Conservation (phyloP, 257 asterid species). For the Cinchona pubescens region DNA sequence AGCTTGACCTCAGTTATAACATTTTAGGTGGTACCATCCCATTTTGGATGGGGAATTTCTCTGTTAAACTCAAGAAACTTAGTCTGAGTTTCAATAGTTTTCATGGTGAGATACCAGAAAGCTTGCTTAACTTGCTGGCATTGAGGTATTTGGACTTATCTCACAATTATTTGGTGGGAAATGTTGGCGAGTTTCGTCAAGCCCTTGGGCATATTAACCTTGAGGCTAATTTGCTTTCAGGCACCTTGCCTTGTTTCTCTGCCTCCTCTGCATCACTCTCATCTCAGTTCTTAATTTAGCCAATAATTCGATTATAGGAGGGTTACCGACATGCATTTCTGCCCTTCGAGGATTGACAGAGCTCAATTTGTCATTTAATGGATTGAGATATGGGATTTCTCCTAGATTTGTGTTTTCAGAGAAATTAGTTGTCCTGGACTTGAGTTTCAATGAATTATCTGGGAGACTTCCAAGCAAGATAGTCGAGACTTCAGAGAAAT, state of each 20-base stretch:
- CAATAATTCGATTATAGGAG: conserved; percentile 70
- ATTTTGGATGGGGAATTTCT: conserved; percentile 66
- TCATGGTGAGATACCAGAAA: conserved; percentile 50
- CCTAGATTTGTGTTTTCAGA: conserved; percentile 76
- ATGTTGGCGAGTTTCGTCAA: conserved; percentile 51
- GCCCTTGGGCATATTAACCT: conserved; percentile 54
- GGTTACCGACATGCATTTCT: conserved; percentile 81
- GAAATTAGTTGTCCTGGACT: conserved; percentile 53
- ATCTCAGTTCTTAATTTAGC: conserved; percentile 63
- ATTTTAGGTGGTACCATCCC: conserved; percentile 49
- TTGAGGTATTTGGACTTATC: conserved; percentile 66
- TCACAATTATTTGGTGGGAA: conserved; percentile 57
- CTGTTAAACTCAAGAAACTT: conserved; percentile 45
- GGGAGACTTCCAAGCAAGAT: conserved; percentile 66
- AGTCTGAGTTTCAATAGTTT: conserved; percentile 58
- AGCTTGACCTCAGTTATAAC: conserved; percentile 65
- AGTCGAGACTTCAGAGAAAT: conserved; percentile 51
- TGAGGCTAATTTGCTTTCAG: conserved; percentile 55
- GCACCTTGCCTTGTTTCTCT: conserved; percentile 79
- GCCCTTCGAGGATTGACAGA: conserved; percentile 45
- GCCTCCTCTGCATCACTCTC: conserved; percentile 51
- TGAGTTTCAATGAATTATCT: conserved; percentile 71
- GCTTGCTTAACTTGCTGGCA: conserved; percentile 44
- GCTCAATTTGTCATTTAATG: conserved; percentile 72
- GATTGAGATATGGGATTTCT: conserved; percentile 65